These are phyloP conservation scores for Fusarium torulosum DNA, from an alignment of 2,329 filamentous ascomycete species.

Conservation along the genomic window DNA sequence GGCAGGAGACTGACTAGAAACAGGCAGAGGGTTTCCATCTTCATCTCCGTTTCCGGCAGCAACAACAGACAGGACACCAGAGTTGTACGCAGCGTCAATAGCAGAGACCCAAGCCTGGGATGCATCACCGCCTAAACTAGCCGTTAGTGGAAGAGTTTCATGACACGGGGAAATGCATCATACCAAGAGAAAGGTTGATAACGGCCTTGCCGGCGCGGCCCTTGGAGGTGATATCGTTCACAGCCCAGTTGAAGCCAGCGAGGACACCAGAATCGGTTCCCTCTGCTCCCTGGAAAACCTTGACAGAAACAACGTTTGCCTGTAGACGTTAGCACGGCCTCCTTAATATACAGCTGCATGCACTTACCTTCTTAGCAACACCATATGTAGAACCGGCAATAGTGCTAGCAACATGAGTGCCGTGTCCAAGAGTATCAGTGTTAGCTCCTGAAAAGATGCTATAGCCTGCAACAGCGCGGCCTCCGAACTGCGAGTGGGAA, in stretches of 20 bases:
- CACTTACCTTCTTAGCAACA: conserved; percentile 54
- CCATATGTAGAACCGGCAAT: conserved; percentile 57
- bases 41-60: conserved; percentile 61
- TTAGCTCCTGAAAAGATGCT: conserved; percentile 53
- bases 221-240: conserved; percentile 52
- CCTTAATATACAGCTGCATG: accelerated
- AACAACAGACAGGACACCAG: conserved; percentile 59
- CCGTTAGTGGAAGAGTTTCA: not conserved
- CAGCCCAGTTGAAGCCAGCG: conserved; percentile 57
- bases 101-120: conserved; percentile 56
- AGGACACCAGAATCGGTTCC: conserved; percentile 52
- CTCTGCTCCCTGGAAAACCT: conserved; percentile 34
- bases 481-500: conserved; percentile 65
- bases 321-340: not conserved
- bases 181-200: conserved; percentile 60
- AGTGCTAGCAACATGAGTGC: conserved; percentile 58
- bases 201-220: conserved; percentile 50
- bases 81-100: conserved; percentile 55
- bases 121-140: conserved; percentile 46
- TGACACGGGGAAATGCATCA: not conserved
- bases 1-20: conserved; percentile 60
- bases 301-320: conserved; percentile 52
- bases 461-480: conserved; percentile 57
- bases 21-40: conserved; percentile 50
- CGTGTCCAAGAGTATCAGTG: conserved; percentile 56